Conservation (phyloP, 108 stramenopile species). For the Cyclotella distinguenda region DNA sequence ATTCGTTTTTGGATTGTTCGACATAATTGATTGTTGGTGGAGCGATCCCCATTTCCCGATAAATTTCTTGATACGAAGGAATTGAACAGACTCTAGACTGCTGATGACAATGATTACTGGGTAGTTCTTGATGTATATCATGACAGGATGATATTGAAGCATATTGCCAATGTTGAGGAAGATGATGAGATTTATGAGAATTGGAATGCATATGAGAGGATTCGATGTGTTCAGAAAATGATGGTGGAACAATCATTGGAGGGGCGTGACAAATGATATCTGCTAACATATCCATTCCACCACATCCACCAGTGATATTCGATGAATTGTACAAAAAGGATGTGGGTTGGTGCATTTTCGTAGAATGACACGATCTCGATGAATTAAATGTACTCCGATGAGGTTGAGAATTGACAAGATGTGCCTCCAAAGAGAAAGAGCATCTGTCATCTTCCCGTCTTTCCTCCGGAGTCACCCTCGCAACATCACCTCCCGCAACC, state of each 20-base stretch:
- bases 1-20: background rate
- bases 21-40: background rate
- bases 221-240: background rate
- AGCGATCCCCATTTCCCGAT: constrained; percentile 41
- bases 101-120: constrained; percentile 6
- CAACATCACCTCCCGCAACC: background rate
- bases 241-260: constrained; percentile 33
- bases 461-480: constrained; percentile 11
- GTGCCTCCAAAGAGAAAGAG: background rate
- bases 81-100: constrained; percentile 16
- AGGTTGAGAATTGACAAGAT: background rate
- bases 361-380: too few relatives aligned
- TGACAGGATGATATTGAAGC: constrained; percentile 18
- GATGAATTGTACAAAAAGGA: too few relatives aligned
- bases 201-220: background rate
- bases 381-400: too few relatives aligned
- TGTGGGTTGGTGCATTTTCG: too few relatives aligned
- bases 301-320: constrained; percentile 3
- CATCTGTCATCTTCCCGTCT: background rate
- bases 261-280: constrained; percentile 48
- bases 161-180: background rate
- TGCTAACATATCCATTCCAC: constrained; percentile 49
- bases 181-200: constrained; percentile 11
- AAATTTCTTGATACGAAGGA: constrained; percentile 53
- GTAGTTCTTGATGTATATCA: constrained; percentile 8